Conservation (phyloP, 306 rosid genomes). For the Pterocarpus santalinus region DNA sequence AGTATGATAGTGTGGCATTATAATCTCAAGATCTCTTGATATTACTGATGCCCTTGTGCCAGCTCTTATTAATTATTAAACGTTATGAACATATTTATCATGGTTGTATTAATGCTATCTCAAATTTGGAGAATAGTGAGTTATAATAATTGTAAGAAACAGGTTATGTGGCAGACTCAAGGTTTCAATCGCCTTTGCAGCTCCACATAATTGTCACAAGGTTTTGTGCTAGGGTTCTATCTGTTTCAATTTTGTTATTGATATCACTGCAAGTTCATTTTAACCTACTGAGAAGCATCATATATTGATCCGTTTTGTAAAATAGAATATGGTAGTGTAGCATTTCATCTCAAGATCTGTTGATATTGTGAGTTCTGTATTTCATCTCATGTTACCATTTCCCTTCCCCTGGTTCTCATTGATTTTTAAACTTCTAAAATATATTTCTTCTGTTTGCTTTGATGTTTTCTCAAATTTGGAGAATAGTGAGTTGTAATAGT, state of each 20-base stretch:
- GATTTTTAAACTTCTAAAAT: slow-evolving; percentile 7
- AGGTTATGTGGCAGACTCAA: slow-evolving; percentile 2
- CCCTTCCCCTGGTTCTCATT: neutral
- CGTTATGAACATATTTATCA: neutral
- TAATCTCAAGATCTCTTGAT: neutral
- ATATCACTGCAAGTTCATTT: neutral
- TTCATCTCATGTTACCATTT: slow-evolving; percentile 16
- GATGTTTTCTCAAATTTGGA: slow-evolving; percentile 14
- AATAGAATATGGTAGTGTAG: slow-evolving; percentile 8
- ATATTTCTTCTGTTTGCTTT: slow-evolving; percentile 19
- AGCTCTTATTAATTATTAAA: slow-evolving; percentile 4
- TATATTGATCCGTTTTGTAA: slow-evolving; percentile 4
- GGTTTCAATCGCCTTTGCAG: slow-evolving; percentile 20
- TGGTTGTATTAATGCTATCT: slow-evolving; percentile 21
- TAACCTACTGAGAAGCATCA: slow-evolving; percentile 1
- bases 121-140: slow-evolving; percentile 1
- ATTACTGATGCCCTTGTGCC: neutral
- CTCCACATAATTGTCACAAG: neutral
- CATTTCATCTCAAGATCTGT: slow-evolving; percentile 18
- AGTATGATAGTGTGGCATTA: slow-evolving; percentile 15
- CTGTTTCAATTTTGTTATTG: slow-evolving; percentile 31
- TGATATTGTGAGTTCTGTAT: slow-evolving; percentile 15
- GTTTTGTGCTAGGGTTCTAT: slow-evolving; percentile 24
- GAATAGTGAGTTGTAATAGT: slow-evolving; percentile 1
- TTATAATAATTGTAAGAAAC: slow-evolving; percentile 3